Percentiles rank a stretch among this genome's conserved stretches.
Evolutionary conservation across 805 yeast species (phyloP).

Genomic region (Candida nemodendra): DNA sequence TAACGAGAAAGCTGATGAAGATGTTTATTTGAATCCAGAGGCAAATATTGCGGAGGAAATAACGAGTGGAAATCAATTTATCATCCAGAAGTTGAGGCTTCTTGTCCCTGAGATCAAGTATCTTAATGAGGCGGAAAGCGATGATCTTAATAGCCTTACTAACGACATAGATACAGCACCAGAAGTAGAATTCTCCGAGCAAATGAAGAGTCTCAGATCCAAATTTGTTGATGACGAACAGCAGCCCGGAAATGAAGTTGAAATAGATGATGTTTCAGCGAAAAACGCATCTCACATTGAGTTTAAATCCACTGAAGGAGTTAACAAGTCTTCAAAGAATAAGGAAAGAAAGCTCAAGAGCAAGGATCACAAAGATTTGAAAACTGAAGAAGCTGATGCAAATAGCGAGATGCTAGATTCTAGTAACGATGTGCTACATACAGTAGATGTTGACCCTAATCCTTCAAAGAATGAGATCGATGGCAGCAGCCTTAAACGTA

Average conservation of each 20-base stretch:
- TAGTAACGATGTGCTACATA: not conserved
- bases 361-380: conserved; percentile 6
- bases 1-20: conserved; percentile 13
- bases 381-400: conserved; percentile 11
- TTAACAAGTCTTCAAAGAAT: not conserved
- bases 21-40: conserved; percentile 9
- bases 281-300: conserved; percentile 1
- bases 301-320: not conserved
- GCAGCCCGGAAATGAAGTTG: conserved; percentile 10
- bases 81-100: conserved; percentile 26
- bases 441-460: not conserved
- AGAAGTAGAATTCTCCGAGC: conserved; percentile 47
- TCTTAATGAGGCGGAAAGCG: not conserved
- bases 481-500: conserved; percentile 3
- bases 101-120: conserved; percentile 22
- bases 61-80: conserved; percentile 14
- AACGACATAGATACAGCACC: conserved; percentile 48
- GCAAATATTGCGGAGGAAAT: conserved; percentile 23
- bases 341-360: conserved; percentile 1
- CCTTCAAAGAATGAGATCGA: not conserved
- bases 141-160: conserved; percentile 6
- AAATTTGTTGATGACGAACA: conserved; percentile 26
- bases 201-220: conserved; percentile 45
- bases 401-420: not conserved
- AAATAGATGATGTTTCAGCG: conserved; percentile 5